phyloP scores from a whole-genome alignment of 164 flowering plant genomes.

The Vitis riparia region DNA sequence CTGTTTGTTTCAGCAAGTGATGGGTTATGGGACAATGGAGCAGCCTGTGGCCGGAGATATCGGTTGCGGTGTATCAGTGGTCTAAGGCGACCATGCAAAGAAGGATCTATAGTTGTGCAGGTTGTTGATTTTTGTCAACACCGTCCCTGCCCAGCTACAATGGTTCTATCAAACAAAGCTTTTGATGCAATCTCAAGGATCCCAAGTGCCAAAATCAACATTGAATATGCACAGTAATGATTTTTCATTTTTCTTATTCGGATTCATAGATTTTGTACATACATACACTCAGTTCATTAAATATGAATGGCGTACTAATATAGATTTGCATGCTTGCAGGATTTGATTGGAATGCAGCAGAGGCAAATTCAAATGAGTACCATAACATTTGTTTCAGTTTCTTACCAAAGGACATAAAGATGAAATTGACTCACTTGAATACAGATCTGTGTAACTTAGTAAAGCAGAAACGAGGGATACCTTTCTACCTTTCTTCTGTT shows the following conservation, averaged over 20 bases:
- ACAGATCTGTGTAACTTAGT: too few species aligned
- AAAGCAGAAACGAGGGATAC: too few species aligned
- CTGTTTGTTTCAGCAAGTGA: constrained; percentile 45
- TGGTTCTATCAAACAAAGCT: constrained; percentile 45
- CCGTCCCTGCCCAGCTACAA: constrained; percentile 48
- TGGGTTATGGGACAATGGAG: constrained; percentile 72
- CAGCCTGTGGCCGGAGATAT: constrained; percentile 61
- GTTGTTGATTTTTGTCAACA: constrained; percentile 49
- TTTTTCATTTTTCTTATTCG: background rate
- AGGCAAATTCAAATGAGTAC: too few species aligned
- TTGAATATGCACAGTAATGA: constrained; percentile 42
- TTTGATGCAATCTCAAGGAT: constrained; percentile 40
- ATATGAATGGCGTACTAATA: too few species aligned
- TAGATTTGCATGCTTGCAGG: background rate
- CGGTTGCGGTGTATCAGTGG: constrained; percentile 55
- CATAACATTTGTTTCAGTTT: too few species aligned
- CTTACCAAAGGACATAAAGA: too few species aligned
- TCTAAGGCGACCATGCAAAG: constrained; percentile 47
- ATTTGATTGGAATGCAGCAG: background rate
- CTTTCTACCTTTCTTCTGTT: too few species aligned
- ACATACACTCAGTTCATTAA: too few species aligned
- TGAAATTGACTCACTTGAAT: too few species aligned
- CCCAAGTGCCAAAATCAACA: constrained; percentile 34
- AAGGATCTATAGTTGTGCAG: constrained; percentile 34
- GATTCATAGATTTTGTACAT: too few species aligned